Evolutionary conservation across 257 asterid genomes (phyloP), one percentile per base, ranked within the genome.

Genomic region (Lithospermum erythrorhizon): DNA sequence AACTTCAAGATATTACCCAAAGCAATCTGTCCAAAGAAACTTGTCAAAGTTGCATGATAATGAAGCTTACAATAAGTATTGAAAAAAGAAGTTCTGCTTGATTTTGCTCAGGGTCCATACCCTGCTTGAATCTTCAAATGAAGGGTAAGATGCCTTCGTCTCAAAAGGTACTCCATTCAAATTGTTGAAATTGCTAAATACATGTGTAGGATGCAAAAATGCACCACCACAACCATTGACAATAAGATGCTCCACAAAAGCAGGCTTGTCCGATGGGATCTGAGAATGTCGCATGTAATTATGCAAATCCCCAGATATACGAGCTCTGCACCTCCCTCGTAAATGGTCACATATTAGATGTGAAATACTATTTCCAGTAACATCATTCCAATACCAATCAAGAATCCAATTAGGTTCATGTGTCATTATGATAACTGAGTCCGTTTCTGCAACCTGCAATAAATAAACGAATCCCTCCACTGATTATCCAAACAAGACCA

Each of bases 211-310:
- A 73, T 93, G 99, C 86, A 93, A 73, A 84, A 93, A 93, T 7
- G 98, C 98, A 63, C 98, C 98, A 41, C 98, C 97, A 72, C 97
- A 93, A 65, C 99, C 99, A 78, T 89, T 93, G 64, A 93, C 99
- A 57, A 93, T 90, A 72, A 93, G 74, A 77, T 93, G 97, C 53
- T 86, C 96, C 73, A 93, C 97, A 25, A 77, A 64, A 61, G 72
- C 84, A 16, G 95, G 99, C 78, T 82, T 84, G 70, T 89, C 89
- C 2, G 95, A 79, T 32, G 89, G 94, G 63, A 82, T 81, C 57
- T 72, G 77, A 25, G 96, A 89, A 73, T 93, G 97, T 16, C 96
- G 95, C 99, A 93, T 93, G 78, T 93, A 93, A 76, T 89, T 95
- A 83, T 93, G 97, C 84, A 89, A 79, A 70, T 93, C 99, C 73